phyloP scores from a whole-genome alignment of 2,329 filamentous ascomycete genomes.

The Zymoseptoria passerinii region DNA sequence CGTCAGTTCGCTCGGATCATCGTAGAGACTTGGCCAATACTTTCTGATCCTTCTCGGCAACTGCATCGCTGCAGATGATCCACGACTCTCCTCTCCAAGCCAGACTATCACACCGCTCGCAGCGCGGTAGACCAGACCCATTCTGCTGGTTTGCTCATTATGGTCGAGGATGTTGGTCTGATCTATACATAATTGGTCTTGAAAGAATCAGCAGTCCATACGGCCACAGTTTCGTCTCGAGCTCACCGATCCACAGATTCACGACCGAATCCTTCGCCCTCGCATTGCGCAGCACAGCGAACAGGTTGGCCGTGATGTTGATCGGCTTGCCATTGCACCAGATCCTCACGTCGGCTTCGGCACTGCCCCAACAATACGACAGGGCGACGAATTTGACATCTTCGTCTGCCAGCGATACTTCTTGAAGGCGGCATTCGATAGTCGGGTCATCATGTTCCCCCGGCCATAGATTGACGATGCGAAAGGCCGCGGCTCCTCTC shows the following conservation, averaged over 20 bases:
- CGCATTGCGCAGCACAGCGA: conserved; percentile 13
- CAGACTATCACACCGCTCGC: conserved; percentile 14
- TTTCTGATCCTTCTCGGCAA: conserved; percentile 9
- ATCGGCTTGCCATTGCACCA: conserved; percentile 11
- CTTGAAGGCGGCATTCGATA: conserved; percentile 9
- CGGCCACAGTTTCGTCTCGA: background rate
- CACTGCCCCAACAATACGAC: conserved; percentile 14
- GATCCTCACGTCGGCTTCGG: conserved; percentile 5
- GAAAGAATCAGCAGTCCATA: background rate
- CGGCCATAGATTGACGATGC: conserved; percentile 11
- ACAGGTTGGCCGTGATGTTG: conserved; percentile 12
- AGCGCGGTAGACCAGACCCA: conserved; percentile 13
- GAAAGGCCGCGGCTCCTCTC: conserved; percentile 9
- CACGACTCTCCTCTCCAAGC: conserved; percentile 12
- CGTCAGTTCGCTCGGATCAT: conserved; percentile 9
- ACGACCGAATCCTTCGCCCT: conserved; percentile 8
- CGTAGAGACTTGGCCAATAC: conserved; percentile 12
- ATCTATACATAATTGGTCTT: conserved; percentile 15
- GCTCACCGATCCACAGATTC: conserved; percentile 11
- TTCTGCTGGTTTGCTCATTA: conserved; percentile 14
- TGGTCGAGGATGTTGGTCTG: conserved; percentile 12
- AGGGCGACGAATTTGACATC: conserved; percentile 11
- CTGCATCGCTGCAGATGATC: conserved; percentile 12
- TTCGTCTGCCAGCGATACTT: conserved; percentile 10
- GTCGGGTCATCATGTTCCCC: conserved; percentile 9